Percentiles rank a stretch among this genome's conserved stretches.
These are phyloP conservation scores for Penicillium sp. DNA, from an alignment of 2,329 filamentous ascomycete genomes.

Conservation along the genomic window DNA sequence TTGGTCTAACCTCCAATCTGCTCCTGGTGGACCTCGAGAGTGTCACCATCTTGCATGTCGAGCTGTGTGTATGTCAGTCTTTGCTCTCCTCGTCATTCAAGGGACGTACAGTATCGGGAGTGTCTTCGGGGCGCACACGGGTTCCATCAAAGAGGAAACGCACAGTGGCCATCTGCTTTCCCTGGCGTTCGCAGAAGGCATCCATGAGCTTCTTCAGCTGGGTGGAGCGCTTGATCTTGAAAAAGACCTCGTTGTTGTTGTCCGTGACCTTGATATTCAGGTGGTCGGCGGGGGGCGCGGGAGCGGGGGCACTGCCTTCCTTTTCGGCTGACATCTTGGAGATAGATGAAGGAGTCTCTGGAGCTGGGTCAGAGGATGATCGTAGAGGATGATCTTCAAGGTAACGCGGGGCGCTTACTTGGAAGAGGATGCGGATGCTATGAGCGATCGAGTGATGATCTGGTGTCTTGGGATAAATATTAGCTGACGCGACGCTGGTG, in stretches of 20 bases:
- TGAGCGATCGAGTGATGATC: not conserved
- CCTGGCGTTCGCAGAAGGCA: conserved; percentile 93
- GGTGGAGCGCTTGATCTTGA: conserved; percentile 98
- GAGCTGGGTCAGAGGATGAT: conserved; percentile 2
- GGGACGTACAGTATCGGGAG: conserved; percentile 79
- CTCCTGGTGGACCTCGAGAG: conserved; percentile 94
- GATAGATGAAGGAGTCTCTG: not conserved
- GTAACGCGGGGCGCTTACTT: conserved; percentile 13
- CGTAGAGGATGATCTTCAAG: not conserved
- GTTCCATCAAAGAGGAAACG: conserved; percentile 96
- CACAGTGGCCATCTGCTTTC: conserved; percentile 76
- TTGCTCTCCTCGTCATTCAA: not conserved
- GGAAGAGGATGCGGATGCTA: not conserved
- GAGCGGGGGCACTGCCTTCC: conserved; percentile 31
- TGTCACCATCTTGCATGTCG: conserved; percentile 94
- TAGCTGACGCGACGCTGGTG: not conserved
- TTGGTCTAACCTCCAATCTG: conserved; percentile 70
- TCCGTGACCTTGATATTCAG: conserved; percentile 99
- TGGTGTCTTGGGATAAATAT: not conserved
- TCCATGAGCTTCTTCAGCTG: conserved; percentile 97
- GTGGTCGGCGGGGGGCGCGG: conserved; percentile 58
- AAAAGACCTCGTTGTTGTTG: conserved; percentile 99
- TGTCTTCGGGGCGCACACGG: conserved; percentile 82
- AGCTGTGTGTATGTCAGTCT: conserved; percentile 54
- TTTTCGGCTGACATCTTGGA: conserved; percentile 19